Conservation (phyloP, 148 eudicot genomes). For the Chenopodium album region DNA sequence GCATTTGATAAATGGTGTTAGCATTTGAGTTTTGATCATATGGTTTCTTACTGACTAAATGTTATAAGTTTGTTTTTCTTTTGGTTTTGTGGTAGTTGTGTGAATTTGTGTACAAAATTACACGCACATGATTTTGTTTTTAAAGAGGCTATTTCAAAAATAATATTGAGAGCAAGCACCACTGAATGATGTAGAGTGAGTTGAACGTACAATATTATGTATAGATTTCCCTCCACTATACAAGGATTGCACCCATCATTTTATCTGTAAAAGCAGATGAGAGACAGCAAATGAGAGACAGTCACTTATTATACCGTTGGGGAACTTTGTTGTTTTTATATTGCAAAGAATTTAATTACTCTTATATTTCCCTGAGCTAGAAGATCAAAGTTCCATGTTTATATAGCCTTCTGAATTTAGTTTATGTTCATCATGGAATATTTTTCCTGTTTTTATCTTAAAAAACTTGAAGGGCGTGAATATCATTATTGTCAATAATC, state of each 20-base stretch:
- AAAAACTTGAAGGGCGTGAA: neutral
- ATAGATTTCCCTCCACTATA: neutral
- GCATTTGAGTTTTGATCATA: neutral
- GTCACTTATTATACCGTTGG: neutral
- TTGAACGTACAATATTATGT: neutral
- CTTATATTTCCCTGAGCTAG: neutral
- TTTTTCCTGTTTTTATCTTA: neutral
- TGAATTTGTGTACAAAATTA: neutral
- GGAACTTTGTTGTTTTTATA: too few species aligned
- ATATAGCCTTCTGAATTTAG: neutral
- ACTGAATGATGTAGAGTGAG: neutral
- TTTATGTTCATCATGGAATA: neutral
- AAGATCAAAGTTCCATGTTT: neutral
- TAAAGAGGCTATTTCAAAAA: too few species aligned
- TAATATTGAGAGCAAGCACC: too few species aligned
- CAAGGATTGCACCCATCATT: neutral
- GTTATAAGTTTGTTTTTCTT: neutral
- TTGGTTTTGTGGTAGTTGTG: neutral
- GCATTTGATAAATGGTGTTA: neutral
- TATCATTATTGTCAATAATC: neutral
- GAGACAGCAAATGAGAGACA: neutral
- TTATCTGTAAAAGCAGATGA: neutral
- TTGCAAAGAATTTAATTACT: neutral
- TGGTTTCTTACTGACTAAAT: neutral
- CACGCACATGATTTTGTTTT: too few species aligned